Base-by-base conservation (phyloP, 1,139 yeast genomes). In the Suhomyces coccinellae region DNA sequence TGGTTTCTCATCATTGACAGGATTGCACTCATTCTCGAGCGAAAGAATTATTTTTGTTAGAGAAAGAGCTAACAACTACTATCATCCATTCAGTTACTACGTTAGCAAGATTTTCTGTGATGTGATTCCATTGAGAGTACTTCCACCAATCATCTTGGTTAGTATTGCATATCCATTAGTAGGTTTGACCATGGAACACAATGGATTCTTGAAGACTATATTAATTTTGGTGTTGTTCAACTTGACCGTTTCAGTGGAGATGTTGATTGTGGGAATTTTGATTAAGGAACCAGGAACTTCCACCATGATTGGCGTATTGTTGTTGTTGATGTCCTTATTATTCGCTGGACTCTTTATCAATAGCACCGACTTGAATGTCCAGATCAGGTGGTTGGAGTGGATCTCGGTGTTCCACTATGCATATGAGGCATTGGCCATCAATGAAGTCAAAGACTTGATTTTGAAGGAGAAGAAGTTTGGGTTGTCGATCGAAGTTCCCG, bases 341-440 rank as follows among this genome's bases (percentile, higher is more conserved):
- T 93, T 93, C 72, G 96, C 98, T 2, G 99, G 99, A 0, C 72
- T 93, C 47, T 91, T 93, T 62, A 82, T 93, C 59, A 93, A 93
- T 62, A 85, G 86, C 54, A 85, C 83, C 46, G 83, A 86, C 36
- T 80, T 86, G 59, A 88, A 88, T 11, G 66, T 75, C 5, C 86
- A 83, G 47, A 80, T 90, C 44, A 79, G 79, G 50, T 87, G 93
- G 83, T 70, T 91, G 52, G 91, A 90, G 66, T 87, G 87, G 72
- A 63, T 90, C 31, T 89, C 97, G 0, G 81, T 93, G 43, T 93
- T 91, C 77, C 98, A 93, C 64, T 93, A 90, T 61, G 97, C 97
- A 0, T 93, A 91, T 61, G 99, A 93, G 62, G 88, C 97, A 0
- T 72, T 93, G 53, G 78, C 91, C 1, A 91, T 93, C 44, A 93